phyloP scores from a whole-genome alignment of 140 eudicot genomes.

The Bidens hawaiensis region DNA sequence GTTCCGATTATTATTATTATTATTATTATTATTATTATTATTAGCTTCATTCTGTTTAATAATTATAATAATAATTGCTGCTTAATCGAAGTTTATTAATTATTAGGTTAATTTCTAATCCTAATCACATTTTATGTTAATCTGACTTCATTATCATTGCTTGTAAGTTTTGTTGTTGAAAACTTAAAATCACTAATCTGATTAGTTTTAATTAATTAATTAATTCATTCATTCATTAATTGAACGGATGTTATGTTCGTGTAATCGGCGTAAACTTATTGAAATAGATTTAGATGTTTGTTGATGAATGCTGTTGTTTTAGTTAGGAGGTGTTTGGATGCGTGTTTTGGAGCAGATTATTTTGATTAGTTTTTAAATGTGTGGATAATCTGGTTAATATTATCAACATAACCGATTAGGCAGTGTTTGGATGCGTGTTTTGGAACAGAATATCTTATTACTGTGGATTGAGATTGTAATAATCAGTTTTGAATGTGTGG shows the following conservation, averaged over 20 bases:
- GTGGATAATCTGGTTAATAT: too few relatives aligned
- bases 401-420: too few relatives aligned
- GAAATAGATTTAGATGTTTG: conserved; percentile 6
- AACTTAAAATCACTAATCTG: background rate
- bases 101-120: background rate
- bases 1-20: background rate
- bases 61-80: too few relatives aligned
- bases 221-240: too few relatives aligned
- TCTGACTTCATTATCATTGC: conserved; percentile 5
- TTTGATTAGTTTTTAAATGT: too few relatives aligned
- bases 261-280: background rate
- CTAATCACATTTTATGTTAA: conserved; percentile 20
- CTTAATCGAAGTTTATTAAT: conserved; percentile 15
- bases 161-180: background rate
- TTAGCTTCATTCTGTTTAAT: conserved; percentile 14
- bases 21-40: too few relatives aligned
- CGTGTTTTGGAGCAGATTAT: background rate
- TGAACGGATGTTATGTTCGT: background rate
- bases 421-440: too few relatives aligned
- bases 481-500: too few relatives aligned
- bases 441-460: too few relatives aligned
- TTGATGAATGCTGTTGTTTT: background rate
- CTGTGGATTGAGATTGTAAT: too few relatives aligned
- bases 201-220: too few relatives aligned
- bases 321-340: background rate